These are phyloP conservation scores for Blumeriella jaapii DNA, from an alignment of 2,329 filamentous ascomycete genomes.

Conservation along the genomic window DNA sequence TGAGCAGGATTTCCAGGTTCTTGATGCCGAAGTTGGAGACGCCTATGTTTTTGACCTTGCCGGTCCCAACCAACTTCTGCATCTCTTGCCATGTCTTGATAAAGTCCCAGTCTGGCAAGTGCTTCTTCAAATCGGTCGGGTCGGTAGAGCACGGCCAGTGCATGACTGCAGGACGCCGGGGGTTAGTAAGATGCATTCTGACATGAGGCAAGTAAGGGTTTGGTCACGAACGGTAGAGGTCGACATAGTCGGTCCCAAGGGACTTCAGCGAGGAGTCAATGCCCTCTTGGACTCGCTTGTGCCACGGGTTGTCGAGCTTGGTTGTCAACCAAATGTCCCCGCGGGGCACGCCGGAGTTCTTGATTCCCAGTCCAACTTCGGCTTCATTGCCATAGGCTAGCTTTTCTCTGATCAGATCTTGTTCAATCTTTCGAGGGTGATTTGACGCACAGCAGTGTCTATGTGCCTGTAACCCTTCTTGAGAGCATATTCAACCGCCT, in stretches of 20 bases:
- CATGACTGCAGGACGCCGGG: no score
- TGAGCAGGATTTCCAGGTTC: constrained; percentile 68
- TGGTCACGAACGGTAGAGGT: no score
- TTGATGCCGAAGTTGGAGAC: constrained; percentile 78
- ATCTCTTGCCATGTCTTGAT: constrained; percentile 66
- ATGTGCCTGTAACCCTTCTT: constrained; percentile 62
- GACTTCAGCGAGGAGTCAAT: constrained; percentile 48
- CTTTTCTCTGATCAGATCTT: constrained; percentile 6
- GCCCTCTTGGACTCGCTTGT: constrained; percentile 54
- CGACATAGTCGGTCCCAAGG: constrained; percentile 53
- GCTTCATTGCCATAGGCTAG: constrained; percentile 68
- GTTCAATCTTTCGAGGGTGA: neutral
- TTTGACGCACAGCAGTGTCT: constrained; percentile 39
- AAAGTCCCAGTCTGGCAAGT: constrained; percentile 69
- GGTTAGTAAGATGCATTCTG: no score
- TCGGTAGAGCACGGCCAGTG: constrained; percentile 60
- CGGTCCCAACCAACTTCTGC: constrained; percentile 55
- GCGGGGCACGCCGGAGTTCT: constrained; percentile 54
- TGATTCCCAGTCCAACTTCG: constrained; percentile 55
- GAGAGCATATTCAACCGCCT: constrained; percentile 61
- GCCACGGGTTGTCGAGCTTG: constrained; percentile 74
- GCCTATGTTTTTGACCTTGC: constrained; percentile 70
- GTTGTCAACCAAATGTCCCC: constrained; percentile 62
- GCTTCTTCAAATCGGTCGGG: constrained; percentile 46
- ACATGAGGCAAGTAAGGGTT: no score